Conservation (phyloP, 768 basidiomycete species). For the Boletus huronensis region DNA sequence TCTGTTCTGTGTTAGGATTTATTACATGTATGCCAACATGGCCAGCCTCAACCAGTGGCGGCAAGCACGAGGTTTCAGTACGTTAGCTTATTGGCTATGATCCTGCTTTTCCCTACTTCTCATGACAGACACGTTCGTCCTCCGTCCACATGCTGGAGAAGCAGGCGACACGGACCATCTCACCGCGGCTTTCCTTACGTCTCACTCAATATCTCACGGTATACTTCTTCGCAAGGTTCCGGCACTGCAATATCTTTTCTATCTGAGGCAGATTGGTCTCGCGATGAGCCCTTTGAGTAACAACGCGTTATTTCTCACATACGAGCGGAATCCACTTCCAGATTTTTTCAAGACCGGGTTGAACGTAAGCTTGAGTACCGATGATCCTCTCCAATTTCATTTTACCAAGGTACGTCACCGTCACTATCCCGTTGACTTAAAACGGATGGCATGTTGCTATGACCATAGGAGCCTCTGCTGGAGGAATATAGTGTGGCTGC, state of each 20-base stretch:
- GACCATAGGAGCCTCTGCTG: conserved; percentile 75
- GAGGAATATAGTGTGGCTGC: conserved; percentile 99
- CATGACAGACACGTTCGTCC: conserved; percentile 83
- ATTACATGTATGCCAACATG: conserved; percentile 98
- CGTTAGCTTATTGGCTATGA: conserved; percentile 29
- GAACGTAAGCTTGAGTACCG: conserved; percentile 94
- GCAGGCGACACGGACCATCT: conserved; percentile 98
- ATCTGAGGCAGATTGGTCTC: conserved; percentile 95
- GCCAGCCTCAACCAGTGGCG: conserved; percentile 94
- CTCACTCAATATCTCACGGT: conserved; percentile 99
- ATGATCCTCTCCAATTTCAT: conserved; percentile 95
- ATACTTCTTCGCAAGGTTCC: conserved; percentile 97
- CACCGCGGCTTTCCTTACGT: conserved; percentile 91
- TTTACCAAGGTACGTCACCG: conserved; percentile 81
- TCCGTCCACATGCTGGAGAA: conserved; percentile 96
- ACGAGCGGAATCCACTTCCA: conserved; percentile 94
- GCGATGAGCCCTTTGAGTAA: conserved; percentile 99
- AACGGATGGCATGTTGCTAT: background rate
- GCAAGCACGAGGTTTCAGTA: conserved; percentile 84
- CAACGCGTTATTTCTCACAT: conserved; percentile 94
- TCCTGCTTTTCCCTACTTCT: conserved; percentile 1
- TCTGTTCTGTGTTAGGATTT: conserved; percentile 55
- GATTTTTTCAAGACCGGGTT: conserved; percentile 96
- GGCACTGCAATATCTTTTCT: conserved; percentile 94
- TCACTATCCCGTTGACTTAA: background rate